phyloP scores from a whole-genome alignment of 345 rosid species.

The Angophora floribunda region DNA sequence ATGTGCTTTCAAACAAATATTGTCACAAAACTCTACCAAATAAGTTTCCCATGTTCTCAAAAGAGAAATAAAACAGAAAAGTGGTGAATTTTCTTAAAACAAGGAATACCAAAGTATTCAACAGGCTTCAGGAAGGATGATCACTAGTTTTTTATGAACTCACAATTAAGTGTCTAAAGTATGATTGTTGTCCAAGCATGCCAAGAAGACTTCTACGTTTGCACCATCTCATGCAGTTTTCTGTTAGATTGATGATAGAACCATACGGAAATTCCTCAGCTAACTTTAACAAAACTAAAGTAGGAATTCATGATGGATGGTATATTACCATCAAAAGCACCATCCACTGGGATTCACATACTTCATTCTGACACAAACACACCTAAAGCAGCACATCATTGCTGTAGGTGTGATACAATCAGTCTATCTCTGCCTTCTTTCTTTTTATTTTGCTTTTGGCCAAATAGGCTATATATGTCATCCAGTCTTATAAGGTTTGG shows the following conservation, averaged over 20 bases:
- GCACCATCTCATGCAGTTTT: too few relatives aligned
- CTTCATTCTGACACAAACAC: neutral
- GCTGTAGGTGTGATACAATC: neutral
- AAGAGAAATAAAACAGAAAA: neutral
- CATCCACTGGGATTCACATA: neutral
- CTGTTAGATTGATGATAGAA: too few relatives aligned
- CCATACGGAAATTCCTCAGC: neutral
- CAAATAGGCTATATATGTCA: neutral
- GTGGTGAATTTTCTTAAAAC: neutral
- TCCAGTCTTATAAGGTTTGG: neutral
- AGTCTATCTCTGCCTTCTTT: neutral
- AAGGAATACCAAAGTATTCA: neutral
- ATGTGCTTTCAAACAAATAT: neutral
- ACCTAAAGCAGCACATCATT: neutral
- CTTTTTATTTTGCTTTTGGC: neutral
- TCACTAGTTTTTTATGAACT: neutral
- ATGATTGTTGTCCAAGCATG: neutral
- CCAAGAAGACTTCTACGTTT: neutral
- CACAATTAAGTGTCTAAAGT: neutral
- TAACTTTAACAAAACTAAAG: too few relatives aligned
- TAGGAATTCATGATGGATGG: neutral
- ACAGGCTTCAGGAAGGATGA: neutral
- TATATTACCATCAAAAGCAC: neutral
- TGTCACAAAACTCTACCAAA: neutral
- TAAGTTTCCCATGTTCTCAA: neutral